A percentile compares a stretch with the other conserved stretches of the same genome.
phyloP scores from a whole-genome alignment of 495 filamentous ascomycete species.

The Mytilinidion resinicola region DNA sequence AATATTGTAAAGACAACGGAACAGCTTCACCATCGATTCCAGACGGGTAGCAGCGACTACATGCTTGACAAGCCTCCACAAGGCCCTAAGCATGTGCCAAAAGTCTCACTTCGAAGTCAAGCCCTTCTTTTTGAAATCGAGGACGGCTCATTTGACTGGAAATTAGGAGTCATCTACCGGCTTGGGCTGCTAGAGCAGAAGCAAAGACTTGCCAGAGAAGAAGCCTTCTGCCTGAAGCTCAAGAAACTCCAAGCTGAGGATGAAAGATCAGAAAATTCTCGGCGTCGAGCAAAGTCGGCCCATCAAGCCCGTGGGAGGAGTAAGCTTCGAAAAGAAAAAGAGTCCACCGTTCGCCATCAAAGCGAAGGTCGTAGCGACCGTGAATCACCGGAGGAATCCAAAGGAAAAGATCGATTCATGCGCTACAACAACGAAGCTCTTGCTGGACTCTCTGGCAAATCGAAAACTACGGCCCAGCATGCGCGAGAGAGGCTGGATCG shows the following conservation, averaged over 20 bases:
- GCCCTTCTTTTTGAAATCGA: slow-evolving; percentile 84
- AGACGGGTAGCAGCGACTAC: slow-evolving; percentile 79
- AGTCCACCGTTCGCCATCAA: slow-evolving; percentile 20
- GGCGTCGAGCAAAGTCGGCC: slow-evolving; percentile 47
- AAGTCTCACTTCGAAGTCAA: slow-evolving; percentile 71
- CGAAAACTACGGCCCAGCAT: slow-evolving; percentile 63
- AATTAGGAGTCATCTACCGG: slow-evolving; percentile 85
- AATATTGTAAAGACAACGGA: slow-evolving; percentile 81
- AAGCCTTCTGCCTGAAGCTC: slow-evolving; percentile 79
- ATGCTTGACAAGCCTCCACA: slow-evolving; percentile 75
- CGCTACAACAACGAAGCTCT: slow-evolving; percentile 76
- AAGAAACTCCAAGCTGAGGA: slow-evolving; percentile 69
- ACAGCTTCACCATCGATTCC: slow-evolving; percentile 87
- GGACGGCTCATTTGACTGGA: slow-evolving; percentile 96
- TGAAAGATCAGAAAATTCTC: slow-evolving; percentile 46
- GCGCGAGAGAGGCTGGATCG: slow-evolving; percentile 68
- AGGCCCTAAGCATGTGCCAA: slow-evolving; percentile 76
- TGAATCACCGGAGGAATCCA: slow-evolving; percentile 39
- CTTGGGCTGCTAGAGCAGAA: slow-evolving; percentile 80
- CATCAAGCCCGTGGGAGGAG: slow-evolving; percentile 33
- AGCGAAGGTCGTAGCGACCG: slow-evolving; percentile 38
- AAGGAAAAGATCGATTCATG: slow-evolving; percentile 45
- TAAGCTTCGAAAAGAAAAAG: slow-evolving; percentile 21
- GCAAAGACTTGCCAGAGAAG: slow-evolving; percentile 81
- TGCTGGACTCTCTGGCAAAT: slow-evolving; percentile 58